Evolutionary conservation across 148 eudicot species (phyloP).

Genomic region (Chenopodium album): DNA sequence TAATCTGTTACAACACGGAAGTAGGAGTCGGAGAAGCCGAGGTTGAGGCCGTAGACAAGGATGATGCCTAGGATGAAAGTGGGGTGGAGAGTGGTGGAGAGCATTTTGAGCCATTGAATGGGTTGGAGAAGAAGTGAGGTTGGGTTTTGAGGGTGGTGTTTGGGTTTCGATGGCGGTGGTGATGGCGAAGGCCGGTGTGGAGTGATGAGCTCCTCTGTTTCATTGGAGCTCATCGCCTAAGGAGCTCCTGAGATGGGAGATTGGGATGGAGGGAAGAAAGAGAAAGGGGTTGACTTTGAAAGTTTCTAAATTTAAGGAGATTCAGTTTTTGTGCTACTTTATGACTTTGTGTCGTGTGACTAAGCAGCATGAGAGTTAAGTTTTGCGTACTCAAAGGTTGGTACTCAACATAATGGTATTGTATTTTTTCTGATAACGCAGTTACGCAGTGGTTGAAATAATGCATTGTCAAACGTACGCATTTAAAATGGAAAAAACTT

Average conservation of each 20-base stretch:
- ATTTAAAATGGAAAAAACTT: too few relatives aligned
- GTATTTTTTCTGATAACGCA: too few relatives aligned
- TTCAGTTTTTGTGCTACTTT: background rate
- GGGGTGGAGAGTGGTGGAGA: constrained; percentile 33
- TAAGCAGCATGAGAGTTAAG: background rate
- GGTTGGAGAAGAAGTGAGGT: constrained; percentile 33
- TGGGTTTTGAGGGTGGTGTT: background rate
- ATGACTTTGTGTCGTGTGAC: background rate
- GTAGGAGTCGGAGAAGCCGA: constrained; percentile 51
- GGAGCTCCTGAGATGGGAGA: constrained; percentile 5
- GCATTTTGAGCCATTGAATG: constrained; percentile 34
- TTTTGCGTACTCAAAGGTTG: too few relatives aligned
- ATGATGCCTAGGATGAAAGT: constrained; percentile 46
- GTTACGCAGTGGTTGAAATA: too few relatives aligned
- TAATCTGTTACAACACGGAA: constrained; percentile 57
- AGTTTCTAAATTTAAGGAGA: background rate
- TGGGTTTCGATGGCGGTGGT: background rate
- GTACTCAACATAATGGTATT: too few relatives aligned
- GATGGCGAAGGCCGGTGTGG: background rate
- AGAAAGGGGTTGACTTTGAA: constrained; percentile 5
- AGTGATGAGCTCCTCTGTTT: constrained; percentile 11
- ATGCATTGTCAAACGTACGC: too few relatives aligned
- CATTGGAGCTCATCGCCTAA: background rate
- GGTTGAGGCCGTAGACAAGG: constrained; percentile 55
- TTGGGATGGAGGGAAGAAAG: background rate